These are phyloP conservation scores for Avena insularis DNA, from an alignment of 176 grass and related monocot genomes.

Conservation along the genomic window DNA sequence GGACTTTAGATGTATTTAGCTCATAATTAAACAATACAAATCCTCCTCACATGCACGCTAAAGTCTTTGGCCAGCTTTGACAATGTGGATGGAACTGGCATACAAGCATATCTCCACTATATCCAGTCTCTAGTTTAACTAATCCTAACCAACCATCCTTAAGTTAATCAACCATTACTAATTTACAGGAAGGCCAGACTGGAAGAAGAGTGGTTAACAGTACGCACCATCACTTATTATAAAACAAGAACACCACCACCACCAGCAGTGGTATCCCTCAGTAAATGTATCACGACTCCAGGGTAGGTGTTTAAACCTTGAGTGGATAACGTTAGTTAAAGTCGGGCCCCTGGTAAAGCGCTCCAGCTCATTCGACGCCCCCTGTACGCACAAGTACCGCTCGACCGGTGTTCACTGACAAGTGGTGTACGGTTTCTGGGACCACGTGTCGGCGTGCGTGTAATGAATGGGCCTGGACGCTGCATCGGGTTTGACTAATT, in stretches of 20 bases:
- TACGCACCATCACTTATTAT: background rate
- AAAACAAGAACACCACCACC: conserved; percentile 34
- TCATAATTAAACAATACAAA: too few relatives aligned
- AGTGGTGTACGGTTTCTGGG: fast-evolving
- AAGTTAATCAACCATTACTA: conserved; percentile 33
- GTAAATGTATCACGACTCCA: background rate
- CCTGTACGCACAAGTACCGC: background rate
- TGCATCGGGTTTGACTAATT: conserved; percentile 36
- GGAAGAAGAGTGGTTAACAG: background rate
- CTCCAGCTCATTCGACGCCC: conserved; percentile 30
- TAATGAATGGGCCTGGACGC: fast-evolving
- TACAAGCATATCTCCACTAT: conserved; percentile 32
- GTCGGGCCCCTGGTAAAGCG: conserved; percentile 25
- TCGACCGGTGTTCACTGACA: fast-evolving
- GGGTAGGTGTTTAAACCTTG: fast-evolving
- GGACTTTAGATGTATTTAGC: too few relatives aligned
- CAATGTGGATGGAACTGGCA: conserved; percentile 16
- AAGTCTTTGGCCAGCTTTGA: background rate
- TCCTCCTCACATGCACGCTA: background rate
- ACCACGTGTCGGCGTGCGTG: background rate
- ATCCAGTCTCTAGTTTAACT: background rate
- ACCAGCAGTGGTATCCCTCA: background rate
- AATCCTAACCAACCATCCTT: conserved; percentile 7
- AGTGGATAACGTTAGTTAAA: conserved; percentile 55
- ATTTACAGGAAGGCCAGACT: background rate